These are phyloP conservation scores for Trichoderma afroharzianum DNA, from an alignment of 2,329 filamentous ascomycete species.

Conservation along the genomic window DNA sequence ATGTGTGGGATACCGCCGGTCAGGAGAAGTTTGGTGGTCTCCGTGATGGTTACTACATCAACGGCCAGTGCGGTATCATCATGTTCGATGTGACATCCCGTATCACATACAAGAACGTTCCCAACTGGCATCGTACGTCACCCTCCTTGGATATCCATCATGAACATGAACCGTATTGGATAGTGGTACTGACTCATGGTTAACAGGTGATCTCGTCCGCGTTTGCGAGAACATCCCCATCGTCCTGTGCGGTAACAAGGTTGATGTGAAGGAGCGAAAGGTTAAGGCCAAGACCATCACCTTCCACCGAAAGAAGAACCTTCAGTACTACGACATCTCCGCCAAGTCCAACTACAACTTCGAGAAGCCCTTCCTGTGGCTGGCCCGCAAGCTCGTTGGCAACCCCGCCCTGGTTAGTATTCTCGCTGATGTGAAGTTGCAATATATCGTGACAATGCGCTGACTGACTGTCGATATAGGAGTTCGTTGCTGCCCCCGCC, in stretches of 20 bases:
- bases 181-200: slow-evolving; percentile 20
- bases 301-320: slow-evolving; percentile 99
- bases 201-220: slow-evolving; percentile 87
- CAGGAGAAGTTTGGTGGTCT: slow-evolving; percentile 99
- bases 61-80: slow-evolving; percentile 99
- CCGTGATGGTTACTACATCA: slow-evolving; percentile 99
- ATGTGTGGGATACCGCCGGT: slow-evolving; percentile 98
- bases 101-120: slow-evolving; percentile 99
- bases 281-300: slow-evolving; percentile 99
- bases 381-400: slow-evolving; percentile 95
- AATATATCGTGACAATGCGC: not conserved
- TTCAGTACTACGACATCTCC: slow-evolving; percentile 99
- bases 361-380: slow-evolving; percentile 99
- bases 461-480: slow-evolving; percentile 47
- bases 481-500: slow-evolving; percentile 93
- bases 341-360: slow-evolving; percentile 99
- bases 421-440: not conserved
- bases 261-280: slow-evolving; percentile 99
- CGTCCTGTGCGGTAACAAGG: slow-evolving; percentile 98
- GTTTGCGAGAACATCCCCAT: slow-evolving; percentile 99
- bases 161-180: not conserved
- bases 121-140: slow-evolving; percentile 98
- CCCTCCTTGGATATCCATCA: not conserved
- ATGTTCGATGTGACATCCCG: slow-evolving; percentile 99
- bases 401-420: slow-evolving; percentile 55